phyloP scores from a whole-genome alignment of 768 basidiomycete genomes.

The Chalciporus chontae region DNA sequence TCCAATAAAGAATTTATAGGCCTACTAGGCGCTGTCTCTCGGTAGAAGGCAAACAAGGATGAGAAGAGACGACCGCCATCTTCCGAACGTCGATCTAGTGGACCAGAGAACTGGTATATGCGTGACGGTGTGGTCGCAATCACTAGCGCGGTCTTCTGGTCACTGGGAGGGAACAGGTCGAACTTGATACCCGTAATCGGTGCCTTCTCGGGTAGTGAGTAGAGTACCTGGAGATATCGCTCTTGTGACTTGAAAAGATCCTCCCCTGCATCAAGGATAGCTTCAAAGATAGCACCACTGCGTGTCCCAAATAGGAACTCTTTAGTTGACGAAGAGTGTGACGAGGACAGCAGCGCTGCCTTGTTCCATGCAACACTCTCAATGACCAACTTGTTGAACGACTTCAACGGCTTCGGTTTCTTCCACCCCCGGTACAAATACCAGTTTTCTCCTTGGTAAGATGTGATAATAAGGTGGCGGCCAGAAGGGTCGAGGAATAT shows the following conservation, averaged over 20 bases:
- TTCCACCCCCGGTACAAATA: conserved; percentile 81
- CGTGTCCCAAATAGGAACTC: conserved; percentile 86
- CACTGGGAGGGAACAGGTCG: conserved; percentile 65
- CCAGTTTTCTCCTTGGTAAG: conserved; percentile 88
- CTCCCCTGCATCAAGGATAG: conserved; percentile 85
- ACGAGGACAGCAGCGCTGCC: conserved; percentile 55
- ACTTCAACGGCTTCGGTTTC: conserved; percentile 75
- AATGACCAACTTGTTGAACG: conserved; percentile 77
- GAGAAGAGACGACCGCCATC: conserved; percentile 77
- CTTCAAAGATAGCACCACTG: conserved; percentile 85
- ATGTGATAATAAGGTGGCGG: conserved; percentile 83
- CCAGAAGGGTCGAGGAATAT: conserved; percentile 93
- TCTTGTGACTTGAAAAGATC: conserved; percentile 90
- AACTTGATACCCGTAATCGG: conserved; percentile 84
- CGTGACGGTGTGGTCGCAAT: conserved; percentile 82
- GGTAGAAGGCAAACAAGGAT: conserved; percentile 66
- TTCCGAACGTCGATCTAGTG: conserved; percentile 61
- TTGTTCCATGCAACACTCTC: conserved; percentile 93
- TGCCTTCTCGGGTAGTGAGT: conserved; percentile 74
- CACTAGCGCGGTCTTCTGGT: conserved; percentile 62
- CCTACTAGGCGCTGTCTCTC: conserved; percentile 79
- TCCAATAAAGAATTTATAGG: conserved; percentile 13
- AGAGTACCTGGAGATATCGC: conserved; percentile 70
- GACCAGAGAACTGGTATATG: conserved; percentile 86
- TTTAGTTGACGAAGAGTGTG: conserved; percentile 69